Evolutionary conservation across 371 early-diverging fungal species (phyloP).

Genomic region (Mucor saturninus): DNA sequence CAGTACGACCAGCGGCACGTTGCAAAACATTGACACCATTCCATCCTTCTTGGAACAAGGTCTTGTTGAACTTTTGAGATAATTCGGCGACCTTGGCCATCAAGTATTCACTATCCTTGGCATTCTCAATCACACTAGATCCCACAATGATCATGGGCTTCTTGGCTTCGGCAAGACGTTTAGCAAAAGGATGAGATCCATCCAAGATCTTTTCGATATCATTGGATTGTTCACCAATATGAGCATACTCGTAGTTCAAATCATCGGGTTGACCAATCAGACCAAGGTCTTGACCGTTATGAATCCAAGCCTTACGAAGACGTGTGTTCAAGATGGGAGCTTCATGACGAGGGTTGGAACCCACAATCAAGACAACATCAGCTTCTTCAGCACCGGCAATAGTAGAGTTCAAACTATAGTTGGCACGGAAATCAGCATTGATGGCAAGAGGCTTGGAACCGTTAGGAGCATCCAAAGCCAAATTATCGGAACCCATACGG

Average conservation of each 20-base stretch:
- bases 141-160: slow-evolving; percentile 93
- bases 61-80: slow-evolving; percentile 71
- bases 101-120: slow-evolving; percentile 70
- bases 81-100: slow-evolving; percentile 72
- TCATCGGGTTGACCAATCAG: slow-evolving; percentile 79
- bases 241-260: slow-evolving; percentile 91
- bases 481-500: slow-evolving; percentile 83
- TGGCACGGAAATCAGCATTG: slow-evolving; percentile 86
- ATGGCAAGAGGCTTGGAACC: slow-evolving; percentile 60
- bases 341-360: slow-evolving; percentile 97
- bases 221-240: slow-evolving; percentile 76
- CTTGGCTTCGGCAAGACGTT: slow-evolving; percentile 83
- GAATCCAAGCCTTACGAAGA: slow-evolving; percentile 91
- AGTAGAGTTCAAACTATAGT: slow-evolving; percentile 86
- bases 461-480: slow-evolving; percentile 76
- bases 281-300: slow-evolving; percentile 81
- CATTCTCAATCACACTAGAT: slow-evolving; percentile 78
- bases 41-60: slow-evolving; percentile 81
- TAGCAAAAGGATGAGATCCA: slow-evolving; percentile 77
- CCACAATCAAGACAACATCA: slow-evolving; percentile 90
- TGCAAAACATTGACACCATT: slow-evolving; percentile 92
- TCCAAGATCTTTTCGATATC: slow-evolving; percentile 74
- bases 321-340: slow-evolving; percentile 95
- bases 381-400: slow-evolving; percentile 91
- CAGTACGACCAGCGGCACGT: slow-evolving; percentile 85